A percentile compares a stretch with the other conserved stretches of the same genome.
Conservation (phyloP, 306 rosid genomes). For the Cicer bijugum region DNA sequence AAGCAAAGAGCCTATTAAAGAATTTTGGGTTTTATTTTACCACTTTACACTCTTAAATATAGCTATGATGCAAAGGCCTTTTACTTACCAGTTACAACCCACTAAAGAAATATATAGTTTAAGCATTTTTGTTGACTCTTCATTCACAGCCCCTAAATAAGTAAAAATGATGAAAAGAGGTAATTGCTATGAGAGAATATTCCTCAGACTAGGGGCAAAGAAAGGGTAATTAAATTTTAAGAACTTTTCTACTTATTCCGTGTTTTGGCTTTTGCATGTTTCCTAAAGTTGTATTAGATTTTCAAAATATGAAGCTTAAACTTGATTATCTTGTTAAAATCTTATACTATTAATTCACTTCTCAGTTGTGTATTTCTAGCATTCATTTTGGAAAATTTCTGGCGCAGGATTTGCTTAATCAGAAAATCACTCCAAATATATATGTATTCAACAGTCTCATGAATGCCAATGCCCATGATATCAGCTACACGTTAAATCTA, state of each 20-base stretch:
- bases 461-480: conserved; percentile 86
- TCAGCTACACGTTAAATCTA: conserved; percentile 69
- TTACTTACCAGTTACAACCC: conserved; percentile 12
- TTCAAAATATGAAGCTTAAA: conserved; percentile 28
- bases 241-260: neutral
- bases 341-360: conserved; percentile 27
- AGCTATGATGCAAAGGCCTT: conserved; percentile 11
- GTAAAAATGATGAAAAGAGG: too few relatives aligned
- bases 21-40: conserved; percentile 29
- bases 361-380: conserved; percentile 23
- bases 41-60: conserved; percentile 25
- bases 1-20: conserved; percentile 30
- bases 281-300: conserved; percentile 31
- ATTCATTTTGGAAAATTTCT: conserved; percentile 43
- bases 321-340: conserved; percentile 31
- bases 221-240: neutral
- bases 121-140: conserved; percentile 7
- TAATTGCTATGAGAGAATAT: neutral
- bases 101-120: too few relatives aligned
- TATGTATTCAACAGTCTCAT: conserved; percentile 94
- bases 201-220: neutral
- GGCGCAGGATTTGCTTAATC: conserved; percentile 78
- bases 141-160: neutral
- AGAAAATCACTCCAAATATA: conserved; percentile 82
- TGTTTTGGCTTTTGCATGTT: conserved; percentile 15